Evolutionary conservation across 2,329 filamentous ascomycete species (phyloP).

Genomic region (Parastagonospora avenae): DNA sequence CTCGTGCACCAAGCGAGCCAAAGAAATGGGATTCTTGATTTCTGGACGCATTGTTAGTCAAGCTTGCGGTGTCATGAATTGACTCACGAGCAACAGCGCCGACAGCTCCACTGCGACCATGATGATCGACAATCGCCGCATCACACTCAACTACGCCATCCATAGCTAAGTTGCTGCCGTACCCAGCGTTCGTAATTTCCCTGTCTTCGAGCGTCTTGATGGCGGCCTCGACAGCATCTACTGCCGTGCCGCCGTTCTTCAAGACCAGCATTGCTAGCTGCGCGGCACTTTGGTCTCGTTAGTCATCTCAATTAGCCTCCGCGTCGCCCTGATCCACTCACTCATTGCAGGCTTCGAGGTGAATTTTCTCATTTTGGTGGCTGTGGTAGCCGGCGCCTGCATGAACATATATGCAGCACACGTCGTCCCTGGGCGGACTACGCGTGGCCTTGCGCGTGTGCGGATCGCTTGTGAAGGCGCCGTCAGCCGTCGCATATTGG

Average conservation of each 20-base stretch:
- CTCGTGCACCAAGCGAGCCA: conserved; percentile 84
- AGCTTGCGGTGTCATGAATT: neutral
- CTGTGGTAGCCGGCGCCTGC: conserved; percentile 96
- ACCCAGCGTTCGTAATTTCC: conserved; percentile 96
- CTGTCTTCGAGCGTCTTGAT: conserved; percentile 88
- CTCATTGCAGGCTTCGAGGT: conserved; percentile 87
- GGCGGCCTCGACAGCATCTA: conserved; percentile 89
- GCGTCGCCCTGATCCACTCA: conserved; percentile 56
- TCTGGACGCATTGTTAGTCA: conserved; percentile 58
- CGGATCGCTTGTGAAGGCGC: conserved; percentile 23
- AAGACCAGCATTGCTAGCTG: conserved; percentile 81
- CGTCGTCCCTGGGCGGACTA: conserved; percentile 50
- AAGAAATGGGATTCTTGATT: conserved; percentile 87
- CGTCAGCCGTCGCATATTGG: conserved; percentile 28
- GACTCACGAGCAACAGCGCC: conserved; percentile 85
- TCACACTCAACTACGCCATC: conserved; percentile 94
- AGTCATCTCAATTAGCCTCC: conserved; percentile 2
- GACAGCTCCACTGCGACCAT: conserved; percentile 88
- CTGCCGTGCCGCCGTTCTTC: conserved; percentile 75
- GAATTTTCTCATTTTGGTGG: conserved; percentile 78
- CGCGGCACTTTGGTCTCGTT: conserved; percentile 67
- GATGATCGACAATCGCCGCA: conserved; percentile 88
- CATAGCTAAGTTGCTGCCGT: conserved; percentile 90
- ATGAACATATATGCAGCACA: conserved; percentile 89
- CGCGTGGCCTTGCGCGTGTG: conserved; percentile 46